These are phyloP conservation scores for Hemerocallis citrina DNA, from an alignment of 106 monocot genomes.

Conservation along the genomic window DNA sequence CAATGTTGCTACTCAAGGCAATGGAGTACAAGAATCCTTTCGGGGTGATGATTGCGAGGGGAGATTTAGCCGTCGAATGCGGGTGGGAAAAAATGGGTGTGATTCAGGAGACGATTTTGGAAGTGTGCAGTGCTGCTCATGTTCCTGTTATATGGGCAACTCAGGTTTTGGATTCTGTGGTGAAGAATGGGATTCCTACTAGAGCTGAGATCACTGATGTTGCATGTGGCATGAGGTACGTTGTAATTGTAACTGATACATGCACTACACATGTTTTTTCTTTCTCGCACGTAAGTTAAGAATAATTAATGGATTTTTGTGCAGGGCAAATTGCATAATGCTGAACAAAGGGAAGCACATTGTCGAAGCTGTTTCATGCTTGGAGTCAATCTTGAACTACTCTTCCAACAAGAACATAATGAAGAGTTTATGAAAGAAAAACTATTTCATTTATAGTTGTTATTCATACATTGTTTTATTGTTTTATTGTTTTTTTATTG, in stretches of 20 bases:
- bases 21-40: constrained; percentile 30
- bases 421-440: constrained; percentile 22
- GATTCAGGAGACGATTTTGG: constrained; percentile 34
- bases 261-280: not conserved
- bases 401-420: constrained; percentile 1
- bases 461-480: too few species aligned
- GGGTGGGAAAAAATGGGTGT: constrained; percentile 34
- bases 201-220: constrained; percentile 43
- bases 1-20: constrained; percentile 27
- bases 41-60: constrained; percentile 49
- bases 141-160: constrained; percentile 47
- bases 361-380: constrained; percentile 30
- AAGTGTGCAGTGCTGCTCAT: constrained; percentile 32
- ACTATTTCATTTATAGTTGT: too few species aligned
- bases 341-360: constrained; percentile 40
- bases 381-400: constrained; percentile 18
- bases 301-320: not conserved
- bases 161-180: constrained; percentile 35
- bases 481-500: too few species aligned
- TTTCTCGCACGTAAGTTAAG: not conserved
- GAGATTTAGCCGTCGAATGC: constrained; percentile 37
- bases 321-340: constrained; percentile 40
- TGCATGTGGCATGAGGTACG: constrained; percentile 27
- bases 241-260: not conserved
- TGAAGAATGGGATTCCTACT: constrained; percentile 34